Conservation (phyloP, 768 basidiomycete species). For the Pleurotus salmoneostramineus region DNA sequence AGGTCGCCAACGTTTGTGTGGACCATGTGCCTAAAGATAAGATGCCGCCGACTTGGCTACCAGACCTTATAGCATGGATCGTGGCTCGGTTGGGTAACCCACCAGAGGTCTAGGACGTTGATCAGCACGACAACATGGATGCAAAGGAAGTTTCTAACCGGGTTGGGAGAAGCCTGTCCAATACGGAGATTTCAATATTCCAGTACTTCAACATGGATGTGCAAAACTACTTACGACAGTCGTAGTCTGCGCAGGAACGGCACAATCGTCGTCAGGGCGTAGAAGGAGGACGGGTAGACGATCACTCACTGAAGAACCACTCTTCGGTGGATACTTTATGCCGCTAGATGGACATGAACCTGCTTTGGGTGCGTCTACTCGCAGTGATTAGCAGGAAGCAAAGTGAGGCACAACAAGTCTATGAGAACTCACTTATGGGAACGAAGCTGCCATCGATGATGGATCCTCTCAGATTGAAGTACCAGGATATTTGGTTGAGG, state of each 20-base stretch:
- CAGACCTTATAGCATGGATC: slow-evolving; percentile 35
- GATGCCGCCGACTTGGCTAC: slow-evolving; percentile 43
- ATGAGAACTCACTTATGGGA: slow-evolving; percentile 37
- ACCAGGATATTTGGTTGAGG: slow-evolving; percentile 45
- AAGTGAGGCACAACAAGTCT: not conserved
- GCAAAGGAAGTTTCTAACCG: not conserved
- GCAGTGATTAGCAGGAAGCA: not conserved
- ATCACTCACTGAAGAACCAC: slow-evolving; percentile 8
- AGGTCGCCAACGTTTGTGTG: slow-evolving; percentile 56
- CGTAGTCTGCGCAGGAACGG: not conserved
- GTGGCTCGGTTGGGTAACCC: slow-evolving; percentile 42
- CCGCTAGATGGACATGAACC: slow-evolving; percentile 39
- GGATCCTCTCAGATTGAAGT: slow-evolving; percentile 54
- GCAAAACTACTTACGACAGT: not conserved
- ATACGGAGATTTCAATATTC: not conserved
- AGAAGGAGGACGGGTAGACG: too few species aligned
- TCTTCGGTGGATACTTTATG: slow-evolving; percentile 47
- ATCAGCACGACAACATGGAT: not conserved
- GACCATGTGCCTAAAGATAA: slow-evolving; percentile 57
- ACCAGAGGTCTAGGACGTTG: slow-evolving; percentile 14
- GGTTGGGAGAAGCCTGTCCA: not conserved
- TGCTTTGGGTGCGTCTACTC: slow-evolving; percentile 34
- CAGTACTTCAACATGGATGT: not conserved
- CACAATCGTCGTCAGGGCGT: too few species aligned
- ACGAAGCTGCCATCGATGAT: slow-evolving; percentile 50